phyloP scores from a whole-genome alignment of 202 grass and related monocot genomes.

The Alloteropsis angusta region DNA sequence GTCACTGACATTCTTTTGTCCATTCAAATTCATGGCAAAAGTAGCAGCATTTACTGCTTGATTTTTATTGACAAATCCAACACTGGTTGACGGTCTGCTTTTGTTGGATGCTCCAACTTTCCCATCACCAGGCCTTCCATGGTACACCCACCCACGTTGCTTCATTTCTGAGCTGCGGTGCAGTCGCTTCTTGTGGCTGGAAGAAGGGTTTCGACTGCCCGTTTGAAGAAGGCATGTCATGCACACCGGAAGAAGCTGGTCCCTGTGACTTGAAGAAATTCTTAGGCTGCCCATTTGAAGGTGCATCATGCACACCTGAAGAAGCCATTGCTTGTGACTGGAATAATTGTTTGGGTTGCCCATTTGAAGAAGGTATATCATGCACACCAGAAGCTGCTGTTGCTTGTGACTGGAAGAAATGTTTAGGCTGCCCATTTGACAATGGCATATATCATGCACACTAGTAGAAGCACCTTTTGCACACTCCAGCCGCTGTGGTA shows the following conservation, averaged over 20 bases:
- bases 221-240: slow-evolving; percentile 27
- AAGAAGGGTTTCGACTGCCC: slow-evolving; percentile 40
- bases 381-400: background rate
- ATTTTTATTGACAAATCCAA: slow-evolving; percentile 55
- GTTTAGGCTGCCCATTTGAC: background rate
- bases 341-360: slow-evolving; percentile 33
- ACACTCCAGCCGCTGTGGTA: slow-evolving; percentile 26
- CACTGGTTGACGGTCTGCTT: slow-evolving; percentile 30
- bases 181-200: slow-evolving; percentile 46
- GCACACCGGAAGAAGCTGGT: slow-evolving; percentile 22
- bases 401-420: background rate
- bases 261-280: background rate
- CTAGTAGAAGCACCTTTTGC: slow-evolving; percentile 36
- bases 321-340: slow-evolving; percentile 37
- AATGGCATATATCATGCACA: background rate
- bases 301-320: background rate
- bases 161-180: slow-evolving; percentile 42
- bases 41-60: slow-evolving; percentile 32
- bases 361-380: slow-evolving; percentile 22
- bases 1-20: slow-evolving; percentile 43
- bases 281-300: slow-evolving; percentile 4
- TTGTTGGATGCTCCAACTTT: slow-evolving; percentile 39
- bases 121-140: slow-evolving; percentile 43
- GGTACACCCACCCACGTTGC: slow-evolving; percentile 37
- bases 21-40: slow-evolving; percentile 24